Conservation (phyloP, 768 basidiomycete genomes). For the Kwoniella dendrophila region DNA sequence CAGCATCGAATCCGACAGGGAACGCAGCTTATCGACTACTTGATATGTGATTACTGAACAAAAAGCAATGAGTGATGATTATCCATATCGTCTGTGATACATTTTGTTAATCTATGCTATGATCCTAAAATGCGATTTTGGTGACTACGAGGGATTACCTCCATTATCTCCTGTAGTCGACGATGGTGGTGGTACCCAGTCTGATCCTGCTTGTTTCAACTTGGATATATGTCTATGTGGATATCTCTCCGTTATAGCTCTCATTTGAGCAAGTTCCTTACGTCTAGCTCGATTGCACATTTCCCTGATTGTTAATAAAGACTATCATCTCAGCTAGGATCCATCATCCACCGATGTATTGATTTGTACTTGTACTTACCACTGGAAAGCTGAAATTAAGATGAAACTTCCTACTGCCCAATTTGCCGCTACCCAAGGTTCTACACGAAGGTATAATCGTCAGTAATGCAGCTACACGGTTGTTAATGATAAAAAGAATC, state of each 20-base stretch:
- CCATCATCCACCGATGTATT: neutral
- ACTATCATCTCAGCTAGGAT: neutral
- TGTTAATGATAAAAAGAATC: neutral
- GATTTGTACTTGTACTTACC: conserved; percentile 29
- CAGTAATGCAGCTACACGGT: neutral
- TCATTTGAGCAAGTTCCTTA: conserved; percentile 48
- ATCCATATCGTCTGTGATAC: too few relatives aligned
- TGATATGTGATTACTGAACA: too few relatives aligned
- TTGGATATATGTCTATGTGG: conserved; percentile 54
- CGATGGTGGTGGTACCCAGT: conserved; percentile 7
- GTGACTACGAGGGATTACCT: neutral
- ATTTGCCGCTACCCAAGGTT: conserved; percentile 33
- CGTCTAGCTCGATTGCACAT: conserved; percentile 48
- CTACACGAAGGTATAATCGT: conserved; percentile 9
- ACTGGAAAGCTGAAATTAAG: conserved; percentile 43
- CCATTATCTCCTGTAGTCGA: neutral
- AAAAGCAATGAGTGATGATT: too few relatives aligned
- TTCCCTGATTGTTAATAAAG: conserved; percentile 34
- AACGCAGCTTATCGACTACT: too few relatives aligned
- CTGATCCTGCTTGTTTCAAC: conserved; percentile 33
- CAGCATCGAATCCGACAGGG: too few relatives aligned
- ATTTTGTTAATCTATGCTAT: too few relatives aligned
- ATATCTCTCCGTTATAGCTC: conserved; percentile 50
- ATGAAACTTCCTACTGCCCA: conserved; percentile 54
- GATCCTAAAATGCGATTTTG: too few relatives aligned